Base-by-base conservation (phyloP, 75 land plant genomes). In the Larix kaempferi region DNA sequence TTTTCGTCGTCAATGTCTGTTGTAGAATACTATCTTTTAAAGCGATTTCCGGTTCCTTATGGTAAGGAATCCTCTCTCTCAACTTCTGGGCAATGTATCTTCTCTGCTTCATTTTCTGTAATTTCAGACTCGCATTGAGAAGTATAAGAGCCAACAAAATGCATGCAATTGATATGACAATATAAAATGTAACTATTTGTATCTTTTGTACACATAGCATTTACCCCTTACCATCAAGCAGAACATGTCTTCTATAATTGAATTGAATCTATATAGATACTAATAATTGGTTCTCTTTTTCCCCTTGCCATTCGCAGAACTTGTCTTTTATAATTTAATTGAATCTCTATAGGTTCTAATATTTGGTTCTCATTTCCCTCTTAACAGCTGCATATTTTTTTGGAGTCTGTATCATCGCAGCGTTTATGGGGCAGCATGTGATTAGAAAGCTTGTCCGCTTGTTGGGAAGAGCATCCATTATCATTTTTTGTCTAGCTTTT, bases 1-100 rank as follows among this genome's bases (percentile, higher is more conserved):
- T 91, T 91, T 67, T 91, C 93, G 10, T 86, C 93, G 29, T 91
- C 93, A 35, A 89, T 91, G 91, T 91, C 93, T 4, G 93, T 91
- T 12, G 91, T 89, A 2, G 89, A 91, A 35, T 91, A 84, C 54
- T 87, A 91, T 57, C 80, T 91, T 25, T 77, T 91, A 29, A 80
- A 80, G 17, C 91, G 91, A 25, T 89, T 91, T 59, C 93, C 93
- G 57, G 76, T 91, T 26, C 89, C 89, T 22, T 91, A 86, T 79
- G 91, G 93, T 89, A 90, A 62, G 82, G 15, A 37, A 16, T 49
- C 54, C 54, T 49, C 12, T 44, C 11, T 8, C 11, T 44, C 52
- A 44, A 44, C 52, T 44, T 10, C 52, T 44, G 8, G 52, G 52
- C 1, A 7, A 44, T 6, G 10, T 44, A 44, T 44, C 52, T 49